phyloP scores from a whole-genome alignment of 768 basidiomycete genomes.

The Suillus tomentosus region DNA sequence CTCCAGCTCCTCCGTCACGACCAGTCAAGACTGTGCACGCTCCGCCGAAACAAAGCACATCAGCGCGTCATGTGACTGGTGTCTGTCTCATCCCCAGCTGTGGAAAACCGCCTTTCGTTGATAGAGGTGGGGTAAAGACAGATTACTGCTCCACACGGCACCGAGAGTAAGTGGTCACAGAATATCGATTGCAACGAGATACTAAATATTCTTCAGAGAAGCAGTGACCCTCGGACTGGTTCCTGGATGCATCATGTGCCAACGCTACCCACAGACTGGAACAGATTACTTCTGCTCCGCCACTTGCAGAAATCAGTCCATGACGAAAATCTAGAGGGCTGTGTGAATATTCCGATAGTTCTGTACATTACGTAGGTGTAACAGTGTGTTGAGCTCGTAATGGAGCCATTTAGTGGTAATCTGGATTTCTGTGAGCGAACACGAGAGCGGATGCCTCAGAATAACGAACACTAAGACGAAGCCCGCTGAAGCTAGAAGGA shows the following conservation, averaged over 20 bases:
- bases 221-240: constrained; percentile 55
- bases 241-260: constrained; percentile 64
- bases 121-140: constrained; percentile 49
- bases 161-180: constrained; percentile 54
- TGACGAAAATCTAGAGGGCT: constrained; percentile 44
- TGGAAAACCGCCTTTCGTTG: constrained; percentile 55
- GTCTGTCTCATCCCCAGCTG: constrained; percentile 60
- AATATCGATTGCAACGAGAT: constrained; percentile 7
- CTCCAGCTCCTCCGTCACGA: constrained; percentile 16
- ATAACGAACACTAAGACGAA: background rate
- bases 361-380: background rate
- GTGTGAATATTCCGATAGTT: background rate
- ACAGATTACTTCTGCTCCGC: constrained; percentile 65
- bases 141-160: constrained; percentile 63
- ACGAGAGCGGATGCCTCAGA: background rate
- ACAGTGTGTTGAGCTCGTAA: background rate
- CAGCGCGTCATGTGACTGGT: constrained; percentile 27
- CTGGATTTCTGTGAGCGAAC: background rate
- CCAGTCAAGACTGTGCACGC: constrained; percentile 11
- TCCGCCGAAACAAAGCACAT: constrained; percentile 17
- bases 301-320: constrained; percentile 59
- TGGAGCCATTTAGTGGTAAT: background rate
- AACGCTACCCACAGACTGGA: constrained; percentile 57
- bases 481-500: background rate
- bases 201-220: constrained; percentile 43